Evolutionary conservation across 495 filamentous ascomycete species (phyloP), one percentile per base, ranked within the genome.

Genomic region (Aspergillus funiculosus): DNA sequence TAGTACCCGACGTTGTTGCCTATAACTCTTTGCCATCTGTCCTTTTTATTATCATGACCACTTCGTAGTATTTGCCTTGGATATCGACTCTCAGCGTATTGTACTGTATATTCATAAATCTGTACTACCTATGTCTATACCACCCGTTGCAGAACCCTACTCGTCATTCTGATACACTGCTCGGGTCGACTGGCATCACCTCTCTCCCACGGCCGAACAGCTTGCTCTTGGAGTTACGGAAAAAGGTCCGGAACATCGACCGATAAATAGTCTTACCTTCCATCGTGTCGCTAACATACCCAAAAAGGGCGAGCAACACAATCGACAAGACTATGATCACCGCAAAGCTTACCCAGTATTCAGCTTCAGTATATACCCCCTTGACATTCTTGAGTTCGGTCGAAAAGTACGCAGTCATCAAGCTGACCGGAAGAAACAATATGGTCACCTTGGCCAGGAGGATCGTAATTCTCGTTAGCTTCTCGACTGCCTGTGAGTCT

Each of bases 351-450:
- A 74, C 70, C 87, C 88, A 94, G 56, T 89, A 94, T 28, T 81
- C 74, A 25, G 56, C 72, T 17, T 69, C 58, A 0, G 71, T 78
- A 62, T 85, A 91, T 13, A 71, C 63, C 4, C 60, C 68, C 32
- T 75, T 64, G 6, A 84, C 59, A 9, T 80, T 79, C 17, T 63
- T 55, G 32, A 92, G 73, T 57, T 88, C 77, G 14, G 82, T 78
- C 1, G 80, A 84, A 57, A 92, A 94, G 66, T 90, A 94, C n/a
- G 71, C 82, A 8, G 85, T 89, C 76, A 92, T 81, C 26, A 94
- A 70, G 50, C 80, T 86, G 50, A 94, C 81, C 3, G 88, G 88
- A 32, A 94, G 68, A 66, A 94, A 94, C 32, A 94, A 68, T 37
- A 94, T 87, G 9, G 83, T 87, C 32, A 85, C 79, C 57, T 91